These are phyloP conservation scores for Neofusicoccum sp. DNA, from an alignment of 2,329 filamentous ascomycete species.

Conservation along the genomic window DNA sequence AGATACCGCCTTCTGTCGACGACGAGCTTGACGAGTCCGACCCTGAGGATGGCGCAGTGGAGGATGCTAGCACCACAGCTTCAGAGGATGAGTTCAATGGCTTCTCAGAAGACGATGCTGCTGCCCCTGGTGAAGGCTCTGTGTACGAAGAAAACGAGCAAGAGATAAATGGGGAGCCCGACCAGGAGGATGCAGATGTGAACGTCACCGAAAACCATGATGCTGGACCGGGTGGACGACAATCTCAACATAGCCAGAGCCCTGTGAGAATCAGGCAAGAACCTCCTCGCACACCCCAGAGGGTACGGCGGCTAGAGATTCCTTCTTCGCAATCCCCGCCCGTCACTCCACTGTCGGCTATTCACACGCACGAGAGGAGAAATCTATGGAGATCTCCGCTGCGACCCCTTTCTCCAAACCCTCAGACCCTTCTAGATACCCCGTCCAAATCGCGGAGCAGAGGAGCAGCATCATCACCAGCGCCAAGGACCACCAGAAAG, in stretches of 20 bases:
- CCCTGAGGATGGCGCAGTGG: neutral
- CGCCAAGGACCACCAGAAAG: neutral
- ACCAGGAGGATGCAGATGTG: neutral
- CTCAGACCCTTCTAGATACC: neutral
- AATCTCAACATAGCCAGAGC: neutral
- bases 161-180: neutral
- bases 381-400: neutral
- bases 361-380: slow-evolving; percentile 4
- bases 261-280: neutral
- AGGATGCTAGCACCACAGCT: neutral
- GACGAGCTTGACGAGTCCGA: neutral
- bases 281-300: slow-evolving; percentile 5
- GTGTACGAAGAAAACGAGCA: neutral
- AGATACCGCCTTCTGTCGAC: neutral
- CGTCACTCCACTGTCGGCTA: neutral
- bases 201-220: too few species aligned
- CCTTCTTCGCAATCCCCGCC: slow-evolving; percentile 16
- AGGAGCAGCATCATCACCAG: neutral
- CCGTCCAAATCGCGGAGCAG: neutral
- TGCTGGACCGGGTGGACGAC: neutral
- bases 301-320: neutral
- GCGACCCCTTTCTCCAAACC: slow-evolving; percentile 1
- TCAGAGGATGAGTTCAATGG: slow-evolving; percentile 5
- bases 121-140: neutral
- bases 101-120: neutral